Evolutionary conservation across 495 filamentous ascomycete species (phyloP), one percentile per base, ranked within the genome.

Genomic region (Astrocystis sublimbata): DNA sequence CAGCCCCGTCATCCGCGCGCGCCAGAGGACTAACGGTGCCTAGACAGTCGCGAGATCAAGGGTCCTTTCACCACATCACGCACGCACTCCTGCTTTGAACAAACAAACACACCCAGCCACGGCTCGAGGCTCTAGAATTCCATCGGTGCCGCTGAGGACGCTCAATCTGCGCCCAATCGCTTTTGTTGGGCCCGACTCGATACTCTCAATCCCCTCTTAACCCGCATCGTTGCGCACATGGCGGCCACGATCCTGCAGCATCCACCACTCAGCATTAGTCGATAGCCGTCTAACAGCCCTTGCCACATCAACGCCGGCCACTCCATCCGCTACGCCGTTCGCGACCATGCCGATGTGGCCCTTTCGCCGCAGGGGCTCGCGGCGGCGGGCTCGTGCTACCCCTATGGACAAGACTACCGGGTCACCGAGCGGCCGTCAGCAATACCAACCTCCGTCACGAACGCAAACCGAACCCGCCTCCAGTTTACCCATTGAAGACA

Each of bases 301-400:
- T 60, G 41, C 59, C 28, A 43, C 30, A 52, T 56, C 35, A 41
- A 64, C 58, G 26, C 31, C 51, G 41, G 53, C 19, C 31, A 30
- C 53, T 50, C 65, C 70, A 58, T 47, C 49, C 38, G 54, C 50
- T 13, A n/a, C 13, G n/a, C 35, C n/a, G 28, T 23, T n/a, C 45
- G 64, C 70, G 79, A 80, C 71, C 64, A 91, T 91, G 88, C 84
- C 85, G 70, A 78, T 91, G 78, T 92, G 89, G 89, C 89, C 87
- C 35, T 92, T 91, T 73, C 81, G 88, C 73, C 86, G 88, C 59
- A 89, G 81, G 72, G 86, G 79, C 78, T 76, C 77, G 60, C 75
- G 78, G 66, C 79, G 75, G 65, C 76, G 75, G 63, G 67, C 74
- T 40, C 68, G 72, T 31, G 71, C 73, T 40, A 76, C 69, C 61